phyloP scores from a whole-genome alignment of 2,329 filamentous ascomycete species.

The Ascosphaera acerosa region DNA sequence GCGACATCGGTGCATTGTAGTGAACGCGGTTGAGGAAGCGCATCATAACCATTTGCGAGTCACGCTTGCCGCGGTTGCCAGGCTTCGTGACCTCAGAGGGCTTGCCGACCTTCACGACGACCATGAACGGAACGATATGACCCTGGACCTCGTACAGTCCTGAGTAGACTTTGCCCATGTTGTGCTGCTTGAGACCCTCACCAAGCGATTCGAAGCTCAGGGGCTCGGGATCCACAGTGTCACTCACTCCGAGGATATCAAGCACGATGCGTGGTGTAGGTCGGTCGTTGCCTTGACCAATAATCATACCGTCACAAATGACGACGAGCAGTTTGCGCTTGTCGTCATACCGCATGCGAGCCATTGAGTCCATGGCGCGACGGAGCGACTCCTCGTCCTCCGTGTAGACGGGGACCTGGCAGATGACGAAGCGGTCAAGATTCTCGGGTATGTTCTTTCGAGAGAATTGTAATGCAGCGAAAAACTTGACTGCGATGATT shows the following conservation, averaged over 20 bases:
- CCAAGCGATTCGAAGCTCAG: slow-evolving; percentile 91
- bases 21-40: slow-evolving; percentile 97
- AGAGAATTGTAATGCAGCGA: slow-evolving; percentile 84
- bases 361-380: slow-evolving; percentile 87
- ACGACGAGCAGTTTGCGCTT: slow-evolving; percentile 89
- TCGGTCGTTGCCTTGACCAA: slow-evolving; percentile 90
- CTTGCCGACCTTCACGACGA: slow-evolving; percentile 94
- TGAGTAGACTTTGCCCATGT: slow-evolving; percentile 98
- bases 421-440: slow-evolving; percentile 94
- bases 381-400: slow-evolving; percentile 95
- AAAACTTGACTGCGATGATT: slow-evolving; percentile 86
- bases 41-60: slow-evolving; percentile 88
- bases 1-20: slow-evolving; percentile 79
- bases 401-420: slow-evolving; percentile 90
- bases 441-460: slow-evolving; percentile 82
- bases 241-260: slow-evolving; percentile 86
- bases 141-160: slow-evolving; percentile 94
- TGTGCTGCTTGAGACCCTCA: slow-evolving; percentile 91
- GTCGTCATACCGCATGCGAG: slow-evolving; percentile 89
- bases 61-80: slow-evolving; percentile 93
- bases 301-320: slow-evolving; percentile 97
- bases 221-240: slow-evolving; percentile 81
- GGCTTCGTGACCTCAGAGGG: slow-evolving; percentile 90
- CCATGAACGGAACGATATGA: slow-evolving; percentile 92
- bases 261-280: slow-evolving; percentile 89